Evolutionary conservation across 306 rosid genomes (phyloP), one percentile per base, ranked within the genome.

Genomic region (Fragaria nilgerrensis): DNA sequence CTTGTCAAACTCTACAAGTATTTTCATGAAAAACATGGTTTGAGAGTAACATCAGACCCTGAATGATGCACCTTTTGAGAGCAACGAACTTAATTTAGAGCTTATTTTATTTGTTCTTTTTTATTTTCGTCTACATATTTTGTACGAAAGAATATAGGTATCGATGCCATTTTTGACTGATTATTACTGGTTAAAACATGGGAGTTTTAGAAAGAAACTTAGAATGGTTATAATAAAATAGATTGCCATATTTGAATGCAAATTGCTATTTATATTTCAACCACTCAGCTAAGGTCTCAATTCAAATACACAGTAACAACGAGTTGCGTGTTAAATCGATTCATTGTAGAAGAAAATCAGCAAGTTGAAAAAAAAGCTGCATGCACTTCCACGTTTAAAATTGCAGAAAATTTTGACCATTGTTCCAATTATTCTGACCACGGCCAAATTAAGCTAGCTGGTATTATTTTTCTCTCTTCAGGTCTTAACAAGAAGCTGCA

Each of bases 1-100:
- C 43, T 65, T 85, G 87, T 78, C 77, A 73, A 78, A 70, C 77
- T 36, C 58, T 72, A 36, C 25, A 34, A 39, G 6, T 32, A 3
- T 9, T 73, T 56, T 23, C 68, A 56, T 37, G 77, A 74, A 58
- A 74, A 58, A 74, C 69, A 59, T 58, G 77, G 23, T 44, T 34
- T 53, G 66, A 34, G 65, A 52, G 63, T 72, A 49, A 36, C 64
- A 72, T 50, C 45, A 32, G 47, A 20, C 3, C 64, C 6, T 72
- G 63, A 73, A 55, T 36, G 66, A 22, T 37, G 67, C 77, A 73
- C 67, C 67, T 55, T 72, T 55, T 4, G 1, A 6, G 32, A 12
- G 65, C 29, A 68, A 4, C 39, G 2, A 22, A 37, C 20, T 34
- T 37, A 37, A 37, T 37, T 52, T 71, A 7, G 29, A 32, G 5